These are phyloP conservation scores for Penicillium sp. DNA, from an alignment of 2,329 filamentous ascomycete species.

Conservation along the genomic window DNA sequence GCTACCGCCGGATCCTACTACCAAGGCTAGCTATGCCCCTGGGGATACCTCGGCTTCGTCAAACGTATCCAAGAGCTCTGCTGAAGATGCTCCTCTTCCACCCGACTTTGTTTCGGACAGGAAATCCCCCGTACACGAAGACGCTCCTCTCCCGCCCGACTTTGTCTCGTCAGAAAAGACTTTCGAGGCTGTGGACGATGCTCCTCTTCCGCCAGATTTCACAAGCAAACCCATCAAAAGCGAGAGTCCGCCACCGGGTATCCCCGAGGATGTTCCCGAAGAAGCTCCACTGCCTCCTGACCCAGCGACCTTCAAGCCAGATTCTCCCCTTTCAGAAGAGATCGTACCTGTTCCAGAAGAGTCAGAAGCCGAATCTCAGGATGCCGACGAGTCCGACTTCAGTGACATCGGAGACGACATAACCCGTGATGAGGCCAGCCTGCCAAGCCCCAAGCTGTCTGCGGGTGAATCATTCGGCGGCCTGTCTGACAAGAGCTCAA, in stretches of 20 bases:
- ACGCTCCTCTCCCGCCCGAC: conserved; percentile 19
- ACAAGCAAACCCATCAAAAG: conserved; percentile 15
- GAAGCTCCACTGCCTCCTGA: conserved; percentile 26
- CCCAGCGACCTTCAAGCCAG: conserved; percentile 19
- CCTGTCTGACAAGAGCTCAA: conserved; percentile 31
- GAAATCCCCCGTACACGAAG: conserved; percentile 1
- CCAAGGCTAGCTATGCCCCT: conserved; percentile 40
- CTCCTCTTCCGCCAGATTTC: conserved; percentile 21
- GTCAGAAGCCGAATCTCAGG: conserved; percentile 29
- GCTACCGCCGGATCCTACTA: conserved; percentile 45
- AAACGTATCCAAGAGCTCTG: conserved; percentile 36
- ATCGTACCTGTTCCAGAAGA: conserved; percentile 30
- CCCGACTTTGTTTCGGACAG: conserved; percentile 17
- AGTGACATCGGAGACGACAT: conserved; percentile 44
- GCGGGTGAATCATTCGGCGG: conserved; percentile 43
- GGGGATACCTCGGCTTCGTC: conserved; percentile 47
- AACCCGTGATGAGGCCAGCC: conserved; percentile 34
- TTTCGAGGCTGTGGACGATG: conserved; percentile 1
- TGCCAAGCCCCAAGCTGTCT: conserved; percentile 35
- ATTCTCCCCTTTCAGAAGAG: conserved; percentile 16
- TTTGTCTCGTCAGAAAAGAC: conserved; percentile 10
- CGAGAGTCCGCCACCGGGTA: conserved; percentile 6
- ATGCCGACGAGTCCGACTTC: conserved; percentile 37
- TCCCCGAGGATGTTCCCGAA: conserved; percentile 15
- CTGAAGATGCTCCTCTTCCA: conserved; percentile 38